A percentile compares a stretch with the other conserved stretches of the same genome.
Evolutionary conservation across 768 basidiomycete genomes (phyloP).

Genomic region (Suillus americanus): DNA sequence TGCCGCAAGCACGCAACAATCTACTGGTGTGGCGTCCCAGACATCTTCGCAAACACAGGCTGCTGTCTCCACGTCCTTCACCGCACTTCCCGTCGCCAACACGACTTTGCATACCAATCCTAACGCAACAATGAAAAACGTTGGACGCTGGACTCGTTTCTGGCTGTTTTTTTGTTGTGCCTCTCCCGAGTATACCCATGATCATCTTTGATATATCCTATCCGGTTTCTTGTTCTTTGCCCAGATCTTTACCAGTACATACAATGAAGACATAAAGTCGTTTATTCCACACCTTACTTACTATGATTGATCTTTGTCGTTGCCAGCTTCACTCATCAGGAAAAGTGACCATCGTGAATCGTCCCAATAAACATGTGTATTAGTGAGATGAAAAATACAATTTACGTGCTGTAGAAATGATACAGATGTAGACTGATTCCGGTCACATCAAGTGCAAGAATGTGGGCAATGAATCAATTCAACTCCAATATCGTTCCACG

Average conservation of each 20-base stretch:
- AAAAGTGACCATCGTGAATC: neutral
- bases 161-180: neutral
- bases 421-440: neutral
- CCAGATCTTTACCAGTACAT: neutral
- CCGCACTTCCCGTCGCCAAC: neutral
- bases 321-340: neutral
- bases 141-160: neutral
- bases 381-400: neutral
- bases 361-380: neutral
- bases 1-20: neutral
- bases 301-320: too few relatives aligned
- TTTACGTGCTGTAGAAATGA: neutral
- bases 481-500: conserved; percentile 81
- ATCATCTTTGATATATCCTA: neutral
- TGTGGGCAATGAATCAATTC: conserved; percentile 40
- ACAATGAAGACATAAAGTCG: too few relatives aligned
- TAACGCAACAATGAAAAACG: neutral
- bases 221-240: neutral
- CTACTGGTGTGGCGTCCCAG: neutral
- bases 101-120: neutral
- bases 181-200: neutral
- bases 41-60: neutral
- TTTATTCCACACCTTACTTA: too few relatives aligned
- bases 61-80: neutral
- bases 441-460: neutral